A percentile compares a stretch with the other conserved stretches of the same genome.
These are phyloP conservation scores for Thymus mandschuricus DNA, from an alignment of 257 asterid species.

Conservation along the genomic window DNA sequence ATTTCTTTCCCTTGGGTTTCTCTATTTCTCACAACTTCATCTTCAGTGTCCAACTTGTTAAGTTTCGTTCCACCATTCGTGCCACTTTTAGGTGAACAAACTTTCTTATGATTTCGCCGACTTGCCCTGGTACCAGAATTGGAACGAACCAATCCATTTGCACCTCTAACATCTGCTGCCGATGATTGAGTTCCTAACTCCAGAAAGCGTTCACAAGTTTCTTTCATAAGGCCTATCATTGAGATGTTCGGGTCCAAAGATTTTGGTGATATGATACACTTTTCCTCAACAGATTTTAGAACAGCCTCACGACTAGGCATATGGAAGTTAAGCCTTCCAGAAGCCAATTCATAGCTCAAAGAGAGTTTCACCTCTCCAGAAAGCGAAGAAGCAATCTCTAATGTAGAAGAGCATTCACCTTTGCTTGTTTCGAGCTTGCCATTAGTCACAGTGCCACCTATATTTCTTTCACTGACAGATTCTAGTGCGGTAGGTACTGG, in stretches of 20 bases:
- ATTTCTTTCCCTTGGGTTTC: slow-evolving; percentile 42
- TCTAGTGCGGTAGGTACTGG: slow-evolving; percentile 34
- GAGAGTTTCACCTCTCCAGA: slow-evolving; percentile 59
- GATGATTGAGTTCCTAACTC: slow-evolving; percentile 43
- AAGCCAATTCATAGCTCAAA: slow-evolving; percentile 42
- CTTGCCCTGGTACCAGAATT: slow-evolving; percentile 37
- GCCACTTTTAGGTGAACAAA: slow-evolving; percentile 43
- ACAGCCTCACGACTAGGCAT: slow-evolving; percentile 55
- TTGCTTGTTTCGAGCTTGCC: slow-evolving; percentile 32
- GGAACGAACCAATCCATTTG: slow-evolving; percentile 27
- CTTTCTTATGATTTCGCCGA: slow-evolving; percentile 31
- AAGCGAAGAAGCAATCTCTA: slow-evolving; percentile 59
- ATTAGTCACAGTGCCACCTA: slow-evolving; percentile 24
- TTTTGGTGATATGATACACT: slow-evolving; percentile 51
- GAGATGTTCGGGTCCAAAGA: slow-evolving; percentile 49
- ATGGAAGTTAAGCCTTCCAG: slow-evolving; percentile 43
- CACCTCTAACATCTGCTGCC: slow-evolving; percentile 20
- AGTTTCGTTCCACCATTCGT: slow-evolving; percentile 33
- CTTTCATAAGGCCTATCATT: slow-evolving; percentile 55
- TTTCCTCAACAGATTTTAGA: slow-evolving; percentile 50
- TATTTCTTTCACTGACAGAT: slow-evolving; percentile 32
- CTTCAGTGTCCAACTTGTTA: slow-evolving; percentile 36
- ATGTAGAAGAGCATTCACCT: slow-evolving; percentile 36
- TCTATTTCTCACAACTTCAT: slow-evolving; percentile 35
- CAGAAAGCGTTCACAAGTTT: slow-evolving; percentile 57